phyloP scores from a whole-genome alignment of 2,329 filamentous ascomycete genomes.

The Fusarium zealandicum region DNA sequence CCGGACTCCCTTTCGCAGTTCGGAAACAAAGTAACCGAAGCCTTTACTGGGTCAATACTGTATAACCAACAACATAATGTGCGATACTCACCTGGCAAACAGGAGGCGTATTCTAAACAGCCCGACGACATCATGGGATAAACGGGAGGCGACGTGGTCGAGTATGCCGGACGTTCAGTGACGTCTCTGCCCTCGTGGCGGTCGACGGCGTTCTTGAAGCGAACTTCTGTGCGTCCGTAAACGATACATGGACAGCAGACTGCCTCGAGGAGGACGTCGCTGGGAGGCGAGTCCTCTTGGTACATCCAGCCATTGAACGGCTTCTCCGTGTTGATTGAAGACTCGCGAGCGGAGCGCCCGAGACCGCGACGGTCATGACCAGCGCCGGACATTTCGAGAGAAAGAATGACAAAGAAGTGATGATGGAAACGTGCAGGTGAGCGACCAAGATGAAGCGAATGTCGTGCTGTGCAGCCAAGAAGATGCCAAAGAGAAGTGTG shows the following conservation, averaged over 20 bases:
- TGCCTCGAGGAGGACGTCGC: neutral
- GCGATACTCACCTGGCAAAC: conserved; percentile 40
- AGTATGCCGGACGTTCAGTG: neutral
- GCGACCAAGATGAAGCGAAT: neutral
- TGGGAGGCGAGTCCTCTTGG: neutral
- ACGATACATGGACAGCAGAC: conserved; percentile 14
- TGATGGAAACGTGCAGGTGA: neutral
- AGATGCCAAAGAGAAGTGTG: conserved; percentile 1
- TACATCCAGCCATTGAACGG: conserved; percentile 1
- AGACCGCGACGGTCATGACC: too few relatives aligned
- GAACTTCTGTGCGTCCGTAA: conserved; percentile 11
- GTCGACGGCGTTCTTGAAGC: neutral
- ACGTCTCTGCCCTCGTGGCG: neutral
- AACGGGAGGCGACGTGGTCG: neutral
- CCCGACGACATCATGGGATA: neutral
- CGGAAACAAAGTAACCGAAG: conserved; percentile 42
- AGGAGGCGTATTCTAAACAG: conserved; percentile 18
- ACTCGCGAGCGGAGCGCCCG: neutral
- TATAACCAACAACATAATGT: neutral
- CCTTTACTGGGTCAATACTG: conserved; percentile 33
- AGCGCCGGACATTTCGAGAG: neutral
- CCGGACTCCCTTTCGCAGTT: conserved; percentile 44
- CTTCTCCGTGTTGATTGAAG: neutral
- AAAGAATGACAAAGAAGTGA: conserved; percentile 3
- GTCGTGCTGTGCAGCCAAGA: neutral